A percentile compares a stretch with the other conserved stretches of the same genome.
These are phyloP conservation scores for Knufia fluminis DNA, from an alignment of 2,329 filamentous ascomycete species.

Conservation along the genomic window DNA sequence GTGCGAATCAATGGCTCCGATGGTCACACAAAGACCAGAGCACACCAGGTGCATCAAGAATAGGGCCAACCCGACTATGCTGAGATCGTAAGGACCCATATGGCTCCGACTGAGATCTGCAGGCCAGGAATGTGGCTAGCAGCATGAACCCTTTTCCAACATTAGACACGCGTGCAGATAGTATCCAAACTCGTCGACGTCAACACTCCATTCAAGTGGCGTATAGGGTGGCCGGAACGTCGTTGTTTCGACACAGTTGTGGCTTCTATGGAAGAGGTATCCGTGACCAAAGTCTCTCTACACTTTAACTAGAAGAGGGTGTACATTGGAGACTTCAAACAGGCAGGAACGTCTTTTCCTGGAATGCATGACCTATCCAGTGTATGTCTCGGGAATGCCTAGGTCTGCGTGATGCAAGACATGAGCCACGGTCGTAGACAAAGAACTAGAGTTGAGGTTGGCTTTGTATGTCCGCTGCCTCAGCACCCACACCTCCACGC, in stretches of 20 bases:
- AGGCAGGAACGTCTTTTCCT: slow-evolving; percentile 9
- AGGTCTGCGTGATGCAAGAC: slow-evolving; percentile 5
- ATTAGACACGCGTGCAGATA: neutral
- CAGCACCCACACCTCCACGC: slow-evolving; percentile 8
- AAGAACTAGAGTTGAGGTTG: slow-evolving; percentile 3
- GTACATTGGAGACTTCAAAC: neutral
- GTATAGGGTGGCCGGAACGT: neutral
- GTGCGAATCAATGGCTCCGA: slow-evolving; percentile 1
- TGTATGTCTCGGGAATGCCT: neutral
- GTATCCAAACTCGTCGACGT: neutral
- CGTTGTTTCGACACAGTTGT: neutral
- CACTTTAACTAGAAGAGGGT: slow-evolving; percentile 4
- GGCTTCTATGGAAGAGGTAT: too few species aligned
- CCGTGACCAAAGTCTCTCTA: neutral
- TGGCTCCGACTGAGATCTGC: neutral
- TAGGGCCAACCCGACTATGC: neutral
- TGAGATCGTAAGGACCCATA: neutral
- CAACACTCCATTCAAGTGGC: neutral
- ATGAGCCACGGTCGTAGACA: slow-evolving; percentile 1
- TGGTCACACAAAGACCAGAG: neutral
- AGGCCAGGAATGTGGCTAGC: neutral
- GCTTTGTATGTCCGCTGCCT: slow-evolving; percentile 10
- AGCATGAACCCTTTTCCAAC: neutral
- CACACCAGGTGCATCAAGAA: neutral
- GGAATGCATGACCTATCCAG: slow-evolving; percentile 8